Conservation (phyloP, 352 stramenopile genomes). For the Phytophthora uliginosa region DNA sequence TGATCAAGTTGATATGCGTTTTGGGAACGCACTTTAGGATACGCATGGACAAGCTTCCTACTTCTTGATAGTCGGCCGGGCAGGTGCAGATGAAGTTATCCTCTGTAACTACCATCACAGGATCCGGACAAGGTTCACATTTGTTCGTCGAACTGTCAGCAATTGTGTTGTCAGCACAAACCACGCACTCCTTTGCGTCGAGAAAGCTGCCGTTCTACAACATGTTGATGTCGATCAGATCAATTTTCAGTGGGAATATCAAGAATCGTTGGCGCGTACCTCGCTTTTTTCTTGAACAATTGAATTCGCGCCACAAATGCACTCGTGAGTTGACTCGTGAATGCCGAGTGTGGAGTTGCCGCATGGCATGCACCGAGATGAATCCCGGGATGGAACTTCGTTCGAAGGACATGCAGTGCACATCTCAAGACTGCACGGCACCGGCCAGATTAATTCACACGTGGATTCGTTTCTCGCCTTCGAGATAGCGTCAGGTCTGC, state of each 20-base stretch:
- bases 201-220: slow-evolving; percentile 63
- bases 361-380: slow-evolving; percentile 60
- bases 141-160: slow-evolving; percentile 43
- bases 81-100: slow-evolving; percentile 66
- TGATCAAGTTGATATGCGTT: slow-evolving; percentile 59
- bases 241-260: not conserved
- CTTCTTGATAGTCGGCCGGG: slow-evolving; percentile 57
- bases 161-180: slow-evolving; percentile 55
- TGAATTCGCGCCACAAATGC: slow-evolving; percentile 50
- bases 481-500: slow-evolving; percentile 31
- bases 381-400: slow-evolving; percentile 56
- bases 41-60: slow-evolving; percentile 51
- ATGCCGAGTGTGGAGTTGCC: slow-evolving; percentile 70
- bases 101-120: slow-evolving; percentile 73
- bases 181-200: slow-evolving; percentile 67
- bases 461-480: slow-evolving; percentile 35
- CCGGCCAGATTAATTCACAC: slow-evolving; percentile 74
- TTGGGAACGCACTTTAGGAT: slow-evolving; percentile 54
- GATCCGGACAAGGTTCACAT: slow-evolving; percentile 83
- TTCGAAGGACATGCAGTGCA: slow-evolving; percentile 51
- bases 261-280: slow-evolving; percentile 26
- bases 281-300: slow-evolving; percentile 65
- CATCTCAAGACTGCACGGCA: slow-evolving; percentile 56
- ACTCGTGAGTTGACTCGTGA: slow-evolving; percentile 46
- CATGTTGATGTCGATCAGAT: slow-evolving; percentile 10